phyloP scores from a whole-genome alignment of 2,329 filamentous ascomycete species.

The Cladosporium velox region DNA sequence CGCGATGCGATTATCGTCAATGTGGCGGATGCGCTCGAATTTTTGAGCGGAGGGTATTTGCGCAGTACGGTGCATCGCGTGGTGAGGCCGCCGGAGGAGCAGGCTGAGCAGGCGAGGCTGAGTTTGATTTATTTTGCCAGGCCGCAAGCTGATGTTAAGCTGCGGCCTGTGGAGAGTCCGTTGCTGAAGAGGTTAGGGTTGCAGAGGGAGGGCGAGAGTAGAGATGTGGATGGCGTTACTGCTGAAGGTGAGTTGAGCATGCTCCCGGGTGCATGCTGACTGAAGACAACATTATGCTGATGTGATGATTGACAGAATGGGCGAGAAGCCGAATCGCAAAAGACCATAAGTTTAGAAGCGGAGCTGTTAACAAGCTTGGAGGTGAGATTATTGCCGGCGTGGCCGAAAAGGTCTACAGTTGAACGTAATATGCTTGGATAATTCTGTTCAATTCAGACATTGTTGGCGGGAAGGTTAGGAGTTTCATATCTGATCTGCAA shows the following conservation, averaged over 20 bases:
- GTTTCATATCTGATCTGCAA: not conserved
- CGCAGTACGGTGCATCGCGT: conserved; percentile 55
- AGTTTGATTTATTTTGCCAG: conserved; percentile 47
- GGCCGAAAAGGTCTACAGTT: not conserved
- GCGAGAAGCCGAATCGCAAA: conserved; percentile 6
- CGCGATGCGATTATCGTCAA: conserved; percentile 46
- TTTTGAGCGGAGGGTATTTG: conserved; percentile 45
- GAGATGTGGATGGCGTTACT: conserved; percentile 37
- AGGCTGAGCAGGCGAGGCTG: conserved; percentile 46
- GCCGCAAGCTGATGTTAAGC: conserved; percentile 40
- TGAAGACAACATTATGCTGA: conserved; percentile 36
- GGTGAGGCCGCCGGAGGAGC: conserved; percentile 50
- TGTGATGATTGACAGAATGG: not conserved
- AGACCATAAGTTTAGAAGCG: conserved; percentile 3
- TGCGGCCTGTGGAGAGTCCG: conserved; percentile 48
- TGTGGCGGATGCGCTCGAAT: conserved; percentile 43
- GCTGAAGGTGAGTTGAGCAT: conserved; percentile 30
- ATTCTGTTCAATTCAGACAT: not conserved
- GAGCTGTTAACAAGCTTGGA: not conserved
- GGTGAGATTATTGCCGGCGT: conserved; percentile 6
- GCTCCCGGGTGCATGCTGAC: conserved; percentile 20
- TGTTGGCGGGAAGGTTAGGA: not conserved
- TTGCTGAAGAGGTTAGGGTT: conserved; percentile 38
- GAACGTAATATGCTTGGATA: not conserved
- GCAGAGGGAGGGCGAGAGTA: conserved; percentile 41